These are phyloP conservation scores for Neurospora sp. DNA, from an alignment of 2,329 filamentous ascomycete genomes.

Conservation along the genomic window DNA sequence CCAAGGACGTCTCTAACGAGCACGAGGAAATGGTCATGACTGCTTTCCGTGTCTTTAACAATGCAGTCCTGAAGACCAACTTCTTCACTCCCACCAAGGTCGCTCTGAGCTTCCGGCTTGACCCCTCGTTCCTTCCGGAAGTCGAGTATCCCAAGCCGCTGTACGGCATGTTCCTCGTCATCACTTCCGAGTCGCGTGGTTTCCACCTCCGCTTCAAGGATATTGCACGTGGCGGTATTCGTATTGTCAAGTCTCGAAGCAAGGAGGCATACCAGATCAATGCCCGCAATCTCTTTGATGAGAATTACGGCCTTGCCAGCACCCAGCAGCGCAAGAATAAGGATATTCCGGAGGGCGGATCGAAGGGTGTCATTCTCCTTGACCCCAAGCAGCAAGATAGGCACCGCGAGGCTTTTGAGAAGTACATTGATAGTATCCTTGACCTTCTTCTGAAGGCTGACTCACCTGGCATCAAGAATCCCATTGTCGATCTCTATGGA, in stretches of 20 bases:
- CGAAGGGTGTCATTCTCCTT: conserved; percentile 93
- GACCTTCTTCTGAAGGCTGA: conserved; percentile 83
- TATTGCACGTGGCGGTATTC: conserved; percentile 91
- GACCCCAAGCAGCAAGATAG: conserved; percentile 93
- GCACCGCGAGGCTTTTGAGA: conserved; percentile 87
- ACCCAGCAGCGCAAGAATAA: conserved; percentile 99
- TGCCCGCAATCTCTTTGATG: conserved; percentile 89
- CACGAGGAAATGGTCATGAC: conserved; percentile 98
- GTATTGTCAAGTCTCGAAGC: conserved; percentile 96
- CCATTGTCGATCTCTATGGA: conserved; percentile 88
- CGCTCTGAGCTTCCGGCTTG: conserved; percentile 88
- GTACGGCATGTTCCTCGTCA: conserved; percentile 98
- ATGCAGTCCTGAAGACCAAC: conserved; percentile 90
- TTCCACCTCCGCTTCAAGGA: conserved; percentile 98
- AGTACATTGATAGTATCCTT: conserved; percentile 98
- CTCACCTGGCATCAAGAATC: conserved; percentile 97
- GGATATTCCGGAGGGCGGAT: conserved; percentile 95
- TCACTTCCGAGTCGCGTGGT: conserved; percentile 90
- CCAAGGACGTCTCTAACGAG: conserved; percentile 76
- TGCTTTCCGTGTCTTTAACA: conserved; percentile 93
- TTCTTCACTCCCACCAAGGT: conserved; percentile 97
- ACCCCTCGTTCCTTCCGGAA: conserved; percentile 78
- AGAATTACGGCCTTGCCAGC: conserved; percentile 97
- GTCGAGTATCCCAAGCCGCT: conserved; percentile 89
- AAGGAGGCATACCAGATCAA: conserved; percentile 96